Evolutionary conservation across 768 basidiomycete species (phyloP).

Genomic region (Rhizopogon vesiculosus): DNA sequence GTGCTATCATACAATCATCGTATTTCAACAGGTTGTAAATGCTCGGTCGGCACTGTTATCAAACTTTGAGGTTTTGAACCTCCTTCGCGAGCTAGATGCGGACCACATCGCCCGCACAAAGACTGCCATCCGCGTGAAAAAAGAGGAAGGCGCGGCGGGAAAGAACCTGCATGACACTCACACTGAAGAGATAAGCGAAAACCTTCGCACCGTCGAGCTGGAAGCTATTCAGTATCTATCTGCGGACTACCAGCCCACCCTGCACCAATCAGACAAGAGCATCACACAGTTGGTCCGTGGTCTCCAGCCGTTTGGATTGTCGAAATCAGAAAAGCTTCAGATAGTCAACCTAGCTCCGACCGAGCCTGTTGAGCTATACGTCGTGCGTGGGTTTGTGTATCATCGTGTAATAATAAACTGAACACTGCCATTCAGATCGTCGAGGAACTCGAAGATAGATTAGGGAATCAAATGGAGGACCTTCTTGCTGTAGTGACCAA

Average conservation of each 20-base stretch:
- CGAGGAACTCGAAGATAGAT: constrained; percentile 85
- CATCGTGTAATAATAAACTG: neutral
- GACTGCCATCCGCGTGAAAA: constrained; percentile 68
- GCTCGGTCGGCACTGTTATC: constrained; percentile 77
- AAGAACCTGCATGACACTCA: constrained; percentile 26
- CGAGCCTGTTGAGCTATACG: constrained; percentile 81
- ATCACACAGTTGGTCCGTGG: constrained; percentile 62
- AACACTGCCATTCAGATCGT: constrained; percentile 57
- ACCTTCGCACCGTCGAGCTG: constrained; percentile 80
- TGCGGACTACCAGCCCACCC: constrained; percentile 66
- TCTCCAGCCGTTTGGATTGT: constrained; percentile 67
- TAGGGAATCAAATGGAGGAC: constrained; percentile 64
- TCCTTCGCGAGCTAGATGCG: constrained; percentile 71
- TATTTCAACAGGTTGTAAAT: constrained; percentile 29
- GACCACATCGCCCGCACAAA: constrained; percentile 70
- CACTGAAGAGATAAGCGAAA: constrained; percentile 64
- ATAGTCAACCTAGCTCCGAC: constrained; percentile 88
- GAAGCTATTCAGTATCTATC: constrained; percentile 86
- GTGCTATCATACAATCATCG: neutral
- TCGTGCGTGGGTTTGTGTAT: constrained; percentile 46
- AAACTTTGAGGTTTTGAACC: constrained; percentile 79
- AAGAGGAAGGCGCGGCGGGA: constrained; percentile 60
- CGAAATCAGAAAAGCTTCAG: constrained; percentile 90
- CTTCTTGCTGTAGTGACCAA: constrained; percentile 55
- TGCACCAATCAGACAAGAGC: constrained; percentile 56